Percentiles rank a stretch among this genome's conserved stretches.
phyloP scores from a whole-genome alignment of 2,329 filamentous ascomycete species.

The Verticillium zaregamsianum region DNA sequence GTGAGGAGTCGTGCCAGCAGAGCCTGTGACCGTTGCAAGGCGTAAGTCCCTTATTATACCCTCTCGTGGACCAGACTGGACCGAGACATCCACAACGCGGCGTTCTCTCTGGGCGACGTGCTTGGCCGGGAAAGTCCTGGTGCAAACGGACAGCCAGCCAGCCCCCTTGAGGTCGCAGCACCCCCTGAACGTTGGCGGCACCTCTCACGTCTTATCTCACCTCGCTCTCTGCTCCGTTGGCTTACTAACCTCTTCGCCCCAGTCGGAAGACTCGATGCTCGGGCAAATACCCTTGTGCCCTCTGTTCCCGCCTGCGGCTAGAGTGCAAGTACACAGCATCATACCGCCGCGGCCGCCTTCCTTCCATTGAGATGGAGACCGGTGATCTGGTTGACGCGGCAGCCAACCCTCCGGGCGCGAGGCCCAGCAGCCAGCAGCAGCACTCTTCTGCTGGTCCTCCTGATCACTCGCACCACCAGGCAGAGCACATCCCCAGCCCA shows the following conservation, averaged over 20 bases:
- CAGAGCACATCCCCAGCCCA: background rate
- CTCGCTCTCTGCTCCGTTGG: background rate
- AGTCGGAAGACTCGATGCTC: conserved; percentile 21
- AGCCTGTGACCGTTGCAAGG: conserved; percentile 21
- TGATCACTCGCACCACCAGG: background rate
- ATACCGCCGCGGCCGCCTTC: conserved; percentile 17
- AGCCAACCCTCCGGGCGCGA: background rate
- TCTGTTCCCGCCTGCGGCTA: conserved; percentile 16
- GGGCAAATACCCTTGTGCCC: conserved; percentile 17
- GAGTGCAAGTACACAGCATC: conserved; percentile 18
- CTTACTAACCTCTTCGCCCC: background rate
- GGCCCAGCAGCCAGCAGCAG: background rate
- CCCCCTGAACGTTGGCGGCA: background rate
- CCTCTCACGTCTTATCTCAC: background rate
- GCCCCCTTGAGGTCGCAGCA: background rate
- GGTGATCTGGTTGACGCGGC: background rate
- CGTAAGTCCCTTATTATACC: conserved; percentile 10
- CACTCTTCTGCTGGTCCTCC: background rate
- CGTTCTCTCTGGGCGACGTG: background rate
- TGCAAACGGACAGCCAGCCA: too few species aligned
- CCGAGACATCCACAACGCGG: background rate
- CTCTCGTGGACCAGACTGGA: background rate
- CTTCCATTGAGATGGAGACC: conserved; percentile 16
- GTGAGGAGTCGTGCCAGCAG: conserved; percentile 5
- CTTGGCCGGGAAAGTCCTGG: too few species aligned